Base-by-base conservation (phyloP, 208 protist species). In the Trypanosoma lewisi region DNA sequence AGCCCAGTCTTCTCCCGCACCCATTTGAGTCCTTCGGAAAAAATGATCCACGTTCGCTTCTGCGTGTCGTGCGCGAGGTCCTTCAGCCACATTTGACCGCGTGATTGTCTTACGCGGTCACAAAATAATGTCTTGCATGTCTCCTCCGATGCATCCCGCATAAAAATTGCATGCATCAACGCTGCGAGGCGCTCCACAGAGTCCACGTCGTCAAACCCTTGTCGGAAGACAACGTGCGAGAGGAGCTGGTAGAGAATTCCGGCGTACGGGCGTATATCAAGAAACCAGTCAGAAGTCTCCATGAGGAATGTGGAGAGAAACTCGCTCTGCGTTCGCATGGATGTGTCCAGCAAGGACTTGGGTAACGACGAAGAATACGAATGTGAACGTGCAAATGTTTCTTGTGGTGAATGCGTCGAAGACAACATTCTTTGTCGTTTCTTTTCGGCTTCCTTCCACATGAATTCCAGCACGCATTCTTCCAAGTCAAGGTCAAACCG, bases 201-300 rank as follows among this genome's bases (percentile, higher is more conserved):
- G 2, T 19, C 17, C 21, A 75, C 60, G 17, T 52, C 69, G 48
- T 75, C 61, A 16, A 75, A 47, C 0, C 61, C 69, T 28, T 37
- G 28, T 31, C 73, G 83, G 44, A 77, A 76, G 12, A 88, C 80
- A 19, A 74, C 75, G 67, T 87, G 86, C 14, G 77, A 75, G 65
- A 79, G 80, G 3, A 94, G 53, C 34, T 85, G 71, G 56, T 77
- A 80, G 28, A 94, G 79, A 39, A 89, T 70, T 11, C 59, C 54
- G 0, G 80, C 79, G 55, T 88, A 78, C 4, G 75, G 80, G 1
- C 84, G 78, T 21, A 90, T 77, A 17, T 73, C 66, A 30, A 91
- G 60, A 70, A 89, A 89, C 76, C 83, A 89, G 47, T 81, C 73
- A n/a, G 84, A 79, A 17, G 78, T 80, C 3, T 83, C 80, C 54